Evolutionary conservation across 2,329 filamentous ascomycete species (phyloP), one percentile per base, ranked within the genome.

Genomic region (Thielaviopsis populi): DNA sequence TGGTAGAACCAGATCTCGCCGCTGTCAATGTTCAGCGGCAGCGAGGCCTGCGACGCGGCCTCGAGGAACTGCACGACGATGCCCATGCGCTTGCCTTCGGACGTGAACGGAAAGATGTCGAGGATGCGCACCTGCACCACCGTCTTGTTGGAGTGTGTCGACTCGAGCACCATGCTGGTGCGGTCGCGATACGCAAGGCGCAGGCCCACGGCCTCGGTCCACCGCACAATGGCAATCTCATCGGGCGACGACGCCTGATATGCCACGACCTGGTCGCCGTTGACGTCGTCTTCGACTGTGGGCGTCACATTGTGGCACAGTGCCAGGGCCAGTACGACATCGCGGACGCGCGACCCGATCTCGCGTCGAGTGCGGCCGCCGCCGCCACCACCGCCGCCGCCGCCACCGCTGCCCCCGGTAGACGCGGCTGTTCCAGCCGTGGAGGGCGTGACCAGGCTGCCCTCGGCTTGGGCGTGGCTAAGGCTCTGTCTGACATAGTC

Each of bases 1-100:
- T 99, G 91, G 71, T 92, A 97, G 75, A 99, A 99, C 88, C 92
- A 96, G 37, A 97, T 92, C 71, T 97, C 92, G 15, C 88, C 85
- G 58, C 79, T 79, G 11, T 79, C 77, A 11, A 83, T 75, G 46
- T 76, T 74, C 0, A 77, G 75, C 6, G 72, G 69, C 1, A 80
- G 77, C 5, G 27, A 19, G 5, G 79, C 72, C 1, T 80, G 75
- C 1, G 78, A 77, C 15, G 86, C 82, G 33, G 78, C 77, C 15
- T 86, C 82, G 33, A 85, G 79, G 70, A 97, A 96, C 69, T 91
- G 87, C 22, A 96, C 89, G 66, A 99, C 86, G 66, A 99, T 92
- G 10, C 95, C 94, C 94, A 99, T 99, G 62, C 94, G 85, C 75
- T 99, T 99, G 68, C 92, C 92, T 68, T 97, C 94, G 0, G 91